Evolutionary conservation across 495 filamentous ascomycete species (phyloP).

Genomic region (Penicillium soppii): DNA sequence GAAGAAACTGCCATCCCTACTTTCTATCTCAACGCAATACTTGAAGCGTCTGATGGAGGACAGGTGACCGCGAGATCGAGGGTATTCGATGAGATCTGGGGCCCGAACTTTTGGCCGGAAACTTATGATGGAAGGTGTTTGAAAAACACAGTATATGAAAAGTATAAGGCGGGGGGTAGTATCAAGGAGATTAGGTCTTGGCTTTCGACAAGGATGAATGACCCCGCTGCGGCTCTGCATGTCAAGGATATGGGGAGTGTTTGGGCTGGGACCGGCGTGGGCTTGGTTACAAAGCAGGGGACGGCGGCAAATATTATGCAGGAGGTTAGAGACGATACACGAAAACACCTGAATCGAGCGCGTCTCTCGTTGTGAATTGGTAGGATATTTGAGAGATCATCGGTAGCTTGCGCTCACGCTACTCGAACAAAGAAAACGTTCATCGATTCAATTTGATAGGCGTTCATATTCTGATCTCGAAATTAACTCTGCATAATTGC

Average conservation of each 20-base stretch:
- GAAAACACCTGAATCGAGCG: not conserved
- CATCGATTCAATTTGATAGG: no score
- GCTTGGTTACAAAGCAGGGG: slow-evolving; percentile 30
- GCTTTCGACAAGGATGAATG: slow-evolving; percentile 28
- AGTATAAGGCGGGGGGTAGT: slow-evolving; percentile 45
- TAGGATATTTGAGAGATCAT: no score
- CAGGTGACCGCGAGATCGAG: slow-evolving; percentile 60
- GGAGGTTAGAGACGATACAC: slow-evolving; percentile 11
- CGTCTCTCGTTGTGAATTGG: not conserved
- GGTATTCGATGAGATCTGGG: slow-evolving; percentile 66
- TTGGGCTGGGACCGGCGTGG: slow-evolving; percentile 56
- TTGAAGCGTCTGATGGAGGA: slow-evolving; percentile 62
- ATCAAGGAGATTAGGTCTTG: slow-evolving; percentile 45
- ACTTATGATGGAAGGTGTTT: slow-evolving; percentile 61
- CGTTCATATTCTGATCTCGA: no score
- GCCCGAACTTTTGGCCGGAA: slow-evolving; percentile 62
- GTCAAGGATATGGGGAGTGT: slow-evolving; percentile 57
- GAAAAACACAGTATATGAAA: slow-evolving; percentile 60
- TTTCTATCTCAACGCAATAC: slow-evolving; percentile 56
- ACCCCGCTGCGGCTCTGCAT: not conserved
- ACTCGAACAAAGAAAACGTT: no score
- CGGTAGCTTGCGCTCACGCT: no score
- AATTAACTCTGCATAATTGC: no score
- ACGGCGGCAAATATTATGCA: slow-evolving; percentile 31
- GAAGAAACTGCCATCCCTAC: slow-evolving; percentile 56